Evolutionary conservation across 2,329 filamentous ascomycete genomes (phyloP).

Genomic region (Verruconis gallopava): DNA sequence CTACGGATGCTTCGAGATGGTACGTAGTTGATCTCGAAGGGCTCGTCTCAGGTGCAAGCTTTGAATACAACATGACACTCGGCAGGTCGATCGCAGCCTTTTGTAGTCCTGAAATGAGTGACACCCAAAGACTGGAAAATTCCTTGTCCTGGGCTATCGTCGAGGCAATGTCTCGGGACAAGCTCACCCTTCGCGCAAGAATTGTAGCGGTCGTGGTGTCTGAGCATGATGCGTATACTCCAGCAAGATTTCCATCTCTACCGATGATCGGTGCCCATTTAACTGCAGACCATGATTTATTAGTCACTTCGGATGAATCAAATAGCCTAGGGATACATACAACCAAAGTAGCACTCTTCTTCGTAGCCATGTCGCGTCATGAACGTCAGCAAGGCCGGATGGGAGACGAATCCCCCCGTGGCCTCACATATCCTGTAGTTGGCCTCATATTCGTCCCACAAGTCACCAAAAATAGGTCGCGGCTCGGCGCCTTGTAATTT

Average conservation of each 20-base stretch:
- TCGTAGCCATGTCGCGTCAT: slow-evolving; percentile 8
- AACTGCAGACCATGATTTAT: neutral
- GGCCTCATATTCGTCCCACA: slow-evolving; percentile 5
- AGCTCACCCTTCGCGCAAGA: neutral
- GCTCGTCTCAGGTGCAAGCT: neutral
- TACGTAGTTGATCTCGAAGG: neutral
- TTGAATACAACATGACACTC: neutral
- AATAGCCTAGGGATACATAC: neutral
- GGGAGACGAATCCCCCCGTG: neutral
- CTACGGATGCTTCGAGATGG: neutral
- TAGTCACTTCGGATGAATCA: neutral
- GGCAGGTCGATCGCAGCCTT: neutral
- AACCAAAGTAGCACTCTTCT: slow-evolving; percentile 10
- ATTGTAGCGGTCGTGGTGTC: slow-evolving; percentile 5
- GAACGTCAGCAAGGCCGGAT: slow-evolving; percentile 2
- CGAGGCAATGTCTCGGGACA: neutral
- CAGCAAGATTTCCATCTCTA: slow-evolving; percentile 6
- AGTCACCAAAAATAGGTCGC: slow-evolving; percentile 3
- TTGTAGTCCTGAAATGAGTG: neutral
- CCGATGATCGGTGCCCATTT: slow-evolving; percentile 10
- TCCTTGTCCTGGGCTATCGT: neutral
- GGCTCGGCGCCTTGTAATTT: slow-evolving; percentile 5
- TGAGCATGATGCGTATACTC: neutral
- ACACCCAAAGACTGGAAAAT: neutral
- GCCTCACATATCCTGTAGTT: neutral